These are phyloP conservation scores for Boletus rubroflammeus DNA, from an alignment of 768 basidiomycete species.

Conservation along the genomic window DNA sequence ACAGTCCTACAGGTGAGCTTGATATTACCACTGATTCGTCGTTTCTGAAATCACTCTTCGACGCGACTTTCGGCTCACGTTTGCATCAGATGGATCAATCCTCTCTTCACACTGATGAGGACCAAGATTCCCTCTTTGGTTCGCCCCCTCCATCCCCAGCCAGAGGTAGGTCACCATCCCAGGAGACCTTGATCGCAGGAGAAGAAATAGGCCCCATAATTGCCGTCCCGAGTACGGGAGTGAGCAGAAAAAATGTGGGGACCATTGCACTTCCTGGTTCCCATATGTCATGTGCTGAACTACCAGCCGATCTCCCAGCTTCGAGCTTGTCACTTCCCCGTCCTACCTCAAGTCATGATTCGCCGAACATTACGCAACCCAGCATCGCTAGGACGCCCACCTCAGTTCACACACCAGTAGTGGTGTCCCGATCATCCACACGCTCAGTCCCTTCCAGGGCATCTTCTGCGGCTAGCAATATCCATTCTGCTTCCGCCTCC, in stretches of 20 bases:
- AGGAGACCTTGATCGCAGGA: conserved; percentile 28
- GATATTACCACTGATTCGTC: background rate
- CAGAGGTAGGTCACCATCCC: conserved; percentile 76
- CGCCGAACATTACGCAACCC: conserved; percentile 38
- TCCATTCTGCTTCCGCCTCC: conserved; percentile 3
- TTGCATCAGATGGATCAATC: conserved; percentile 20
- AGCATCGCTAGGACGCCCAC: conserved; percentile 11
- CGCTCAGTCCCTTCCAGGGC: conserved; percentile 6
- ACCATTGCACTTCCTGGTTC: conserved; percentile 98
- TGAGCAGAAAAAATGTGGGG: conserved; percentile 66
- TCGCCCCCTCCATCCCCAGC: conserved; percentile 69
- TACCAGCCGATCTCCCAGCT: conserved; percentile 76
- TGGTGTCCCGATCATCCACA: conserved; percentile 12
- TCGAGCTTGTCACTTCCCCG: conserved; percentile 40
- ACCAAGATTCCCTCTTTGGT: conserved; percentile 77
- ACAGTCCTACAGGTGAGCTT: conserved; percentile 1
- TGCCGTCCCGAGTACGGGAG: conserved; percentile 28
- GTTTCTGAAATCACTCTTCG: conserved; percentile 9
- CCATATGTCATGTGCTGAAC: conserved; percentile 80
- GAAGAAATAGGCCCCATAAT: conserved; percentile 12
- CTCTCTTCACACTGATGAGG: conserved; percentile 25
- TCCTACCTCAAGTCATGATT: conserved; percentile 19
- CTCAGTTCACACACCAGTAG: background rate
- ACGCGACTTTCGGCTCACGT: conserved; percentile 13
- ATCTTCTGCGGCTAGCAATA: conserved; percentile 7